These are phyloP conservation scores for Phialophora expanda DNA, from an alignment of 2,329 filamentous ascomycete genomes.

Conservation along the genomic window DNA sequence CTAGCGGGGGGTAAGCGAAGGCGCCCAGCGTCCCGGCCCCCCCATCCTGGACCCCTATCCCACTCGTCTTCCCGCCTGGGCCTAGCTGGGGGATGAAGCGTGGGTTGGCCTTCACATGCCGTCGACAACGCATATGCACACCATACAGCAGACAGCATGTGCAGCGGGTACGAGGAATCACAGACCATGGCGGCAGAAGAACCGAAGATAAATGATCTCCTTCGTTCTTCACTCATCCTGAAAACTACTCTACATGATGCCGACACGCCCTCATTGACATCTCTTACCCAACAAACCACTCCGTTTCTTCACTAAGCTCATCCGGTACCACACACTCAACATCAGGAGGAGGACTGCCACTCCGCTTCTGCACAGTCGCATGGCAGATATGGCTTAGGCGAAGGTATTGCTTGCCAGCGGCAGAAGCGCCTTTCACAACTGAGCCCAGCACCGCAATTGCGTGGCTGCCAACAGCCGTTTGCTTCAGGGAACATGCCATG, in stretches of 20 bases:
- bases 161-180: neutral
- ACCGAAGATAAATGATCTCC: neutral
- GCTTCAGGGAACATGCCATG: slow-evolving; percentile 4
- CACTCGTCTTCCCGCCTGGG: neutral
- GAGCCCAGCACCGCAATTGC: slow-evolving; percentile 2
- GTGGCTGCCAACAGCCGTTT: neutral
- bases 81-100: neutral
- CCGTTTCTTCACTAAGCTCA: neutral
- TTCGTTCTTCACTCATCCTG: too few species aligned
- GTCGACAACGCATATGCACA: neutral
- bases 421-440: neutral
- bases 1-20: slow-evolving; percentile 3
- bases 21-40: neutral
- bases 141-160: neutral
- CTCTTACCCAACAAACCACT: neutral
- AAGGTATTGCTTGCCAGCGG: neutral
- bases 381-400: slow-evolving; percentile 1
- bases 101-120: slow-evolving; percentile 2
- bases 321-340: neutral
- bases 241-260: neutral
- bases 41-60: slow-evolving; percentile 5
- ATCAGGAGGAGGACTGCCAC: neutral
- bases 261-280: neutral
- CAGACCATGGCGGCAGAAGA: neutral
- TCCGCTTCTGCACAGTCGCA: neutral